phyloP scores from a whole-genome alignment of 768 basidiomycete genomes.

The Wakefieldia striispora region DNA sequence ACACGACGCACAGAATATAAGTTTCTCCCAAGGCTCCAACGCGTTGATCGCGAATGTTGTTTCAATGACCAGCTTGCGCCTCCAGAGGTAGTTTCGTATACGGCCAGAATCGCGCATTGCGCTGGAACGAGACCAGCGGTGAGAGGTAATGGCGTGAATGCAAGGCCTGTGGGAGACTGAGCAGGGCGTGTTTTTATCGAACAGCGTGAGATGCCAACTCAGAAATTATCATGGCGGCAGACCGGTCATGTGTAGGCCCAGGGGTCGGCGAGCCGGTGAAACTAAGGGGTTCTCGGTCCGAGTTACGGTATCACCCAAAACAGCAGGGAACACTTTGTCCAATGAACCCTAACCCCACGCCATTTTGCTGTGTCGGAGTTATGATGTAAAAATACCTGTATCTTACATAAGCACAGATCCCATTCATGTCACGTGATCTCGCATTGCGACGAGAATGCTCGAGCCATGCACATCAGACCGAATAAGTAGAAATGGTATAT shows the following conservation, averaged over 20 bases:
- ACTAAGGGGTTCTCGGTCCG: too few species aligned
- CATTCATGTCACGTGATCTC: constrained; percentile 3
- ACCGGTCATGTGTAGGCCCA: too few species aligned
- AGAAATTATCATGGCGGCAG: neutral
- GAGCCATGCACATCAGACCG: constrained; percentile 14
- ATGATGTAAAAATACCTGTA: too few species aligned
- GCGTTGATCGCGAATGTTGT: constrained; percentile 57
- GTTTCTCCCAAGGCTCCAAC: constrained; percentile 69
- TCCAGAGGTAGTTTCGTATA: constrained; percentile 44
- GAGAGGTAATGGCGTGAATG: neutral
- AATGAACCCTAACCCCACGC: too few species aligned
- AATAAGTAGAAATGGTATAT: constrained; percentile 18
- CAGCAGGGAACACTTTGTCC: too few species aligned
- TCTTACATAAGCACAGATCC: neutral
- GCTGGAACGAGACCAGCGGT: neutral
- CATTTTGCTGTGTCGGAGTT: too few species aligned
- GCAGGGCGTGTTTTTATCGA: neutral
- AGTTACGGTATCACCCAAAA: too few species aligned
- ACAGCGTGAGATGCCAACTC: constrained; percentile 1
- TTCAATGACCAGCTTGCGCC: constrained; percentile 54
- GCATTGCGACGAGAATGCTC: neutral
- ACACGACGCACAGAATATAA: constrained; percentile 49
- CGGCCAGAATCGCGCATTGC: constrained; percentile 16
- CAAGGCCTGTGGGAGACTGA: neutral
- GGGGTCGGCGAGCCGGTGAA: too few species aligned